phyloP scores from a whole-genome alignment of 1,139 yeast species.

The Geotrichum cucujoidarum region DNA sequence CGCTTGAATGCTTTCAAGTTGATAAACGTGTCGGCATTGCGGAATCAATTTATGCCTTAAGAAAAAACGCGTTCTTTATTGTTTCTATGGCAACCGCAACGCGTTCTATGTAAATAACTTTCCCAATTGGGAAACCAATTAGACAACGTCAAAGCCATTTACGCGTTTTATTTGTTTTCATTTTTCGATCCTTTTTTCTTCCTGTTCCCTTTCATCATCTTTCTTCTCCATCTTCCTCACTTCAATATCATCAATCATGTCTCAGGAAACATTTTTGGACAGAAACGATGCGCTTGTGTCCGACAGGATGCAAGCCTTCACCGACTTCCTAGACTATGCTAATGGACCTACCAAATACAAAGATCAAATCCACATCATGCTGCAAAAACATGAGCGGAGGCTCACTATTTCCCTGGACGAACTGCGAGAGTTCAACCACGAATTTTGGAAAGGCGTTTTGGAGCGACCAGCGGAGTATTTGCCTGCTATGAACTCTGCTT shows the following conservation, averaged over 20 bases:
- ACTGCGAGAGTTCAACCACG: conserved; percentile 73
- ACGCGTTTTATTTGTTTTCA: conserved; percentile 10
- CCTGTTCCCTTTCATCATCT: conserved; percentile 1
- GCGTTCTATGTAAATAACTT: conserved; percentile 1
- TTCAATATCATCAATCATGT: conserved; percentile 3
- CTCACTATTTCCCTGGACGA: conserved; percentile 79
- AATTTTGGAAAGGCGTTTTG: conserved; percentile 73
- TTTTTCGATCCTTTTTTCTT: conserved; percentile 1
- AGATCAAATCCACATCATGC: conserved; percentile 66
- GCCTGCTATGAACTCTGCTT: conserved; percentile 86
- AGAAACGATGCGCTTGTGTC: conserved; percentile 16
- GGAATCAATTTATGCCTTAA: too few species aligned
- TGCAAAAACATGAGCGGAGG: conserved; percentile 60
- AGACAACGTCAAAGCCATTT: too few species aligned
- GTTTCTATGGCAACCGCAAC: conserved; percentile 3
- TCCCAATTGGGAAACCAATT: conserved; percentile 11
- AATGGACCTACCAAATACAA: conserved; percentile 53
- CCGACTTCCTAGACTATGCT: conserved; percentile 71
- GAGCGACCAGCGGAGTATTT: conserved; percentile 75
- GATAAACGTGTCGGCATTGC: too few species aligned
- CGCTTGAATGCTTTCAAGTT: too few species aligned
- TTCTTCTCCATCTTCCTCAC: neutral
- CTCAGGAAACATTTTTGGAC: conserved; percentile 12
- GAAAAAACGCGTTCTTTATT: too few species aligned
- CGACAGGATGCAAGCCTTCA: conserved; percentile 83